phyloP scores from a whole-genome alignment of 2,329 filamentous ascomycete species.

The Biscogniauxia sp. region DNA sequence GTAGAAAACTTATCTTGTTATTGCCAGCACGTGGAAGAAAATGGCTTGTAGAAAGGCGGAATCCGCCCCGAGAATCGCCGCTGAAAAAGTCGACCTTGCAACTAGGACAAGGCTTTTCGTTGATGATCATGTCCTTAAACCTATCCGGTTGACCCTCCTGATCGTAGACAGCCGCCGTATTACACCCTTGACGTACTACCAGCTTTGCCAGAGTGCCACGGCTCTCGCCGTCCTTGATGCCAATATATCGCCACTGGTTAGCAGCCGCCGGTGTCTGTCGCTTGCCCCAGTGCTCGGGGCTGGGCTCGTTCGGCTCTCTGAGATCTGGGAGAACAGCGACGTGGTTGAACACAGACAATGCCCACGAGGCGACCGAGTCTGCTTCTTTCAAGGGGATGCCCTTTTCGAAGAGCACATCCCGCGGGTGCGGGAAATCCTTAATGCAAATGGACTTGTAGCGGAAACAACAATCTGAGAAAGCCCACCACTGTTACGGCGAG shows the following conservation, averaged over 20 bases:
- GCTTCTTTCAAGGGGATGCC: neutral
- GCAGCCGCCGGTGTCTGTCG: neutral
- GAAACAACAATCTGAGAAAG: neutral
- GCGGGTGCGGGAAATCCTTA: neutral
- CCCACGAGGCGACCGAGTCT: neutral
- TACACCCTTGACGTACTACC: neutral
- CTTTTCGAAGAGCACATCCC: neutral
- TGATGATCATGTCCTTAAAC: neutral
- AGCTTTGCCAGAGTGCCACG: neutral
- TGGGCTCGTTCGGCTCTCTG: neutral
- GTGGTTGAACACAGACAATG: neutral
- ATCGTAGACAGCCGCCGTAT: neutral
- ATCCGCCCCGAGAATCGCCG: too few species aligned
- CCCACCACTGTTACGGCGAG: neutral
- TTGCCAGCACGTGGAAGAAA: neutral
- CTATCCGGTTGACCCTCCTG: too few species aligned
- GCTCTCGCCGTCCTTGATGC: neutral
- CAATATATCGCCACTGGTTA: neutral
- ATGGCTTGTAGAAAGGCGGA: too few species aligned
- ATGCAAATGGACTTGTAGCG: neutral
- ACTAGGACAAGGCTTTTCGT: neutral
- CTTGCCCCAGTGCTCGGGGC: neutral
- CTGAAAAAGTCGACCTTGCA: neutral
- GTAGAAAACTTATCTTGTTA: neutral
- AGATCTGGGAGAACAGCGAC: neutral